Evolutionary conservation across 176 grass and related monocot species (phyloP), one percentile per base, ranked within the genome.

Genomic region (Oryza punctata): DNA sequence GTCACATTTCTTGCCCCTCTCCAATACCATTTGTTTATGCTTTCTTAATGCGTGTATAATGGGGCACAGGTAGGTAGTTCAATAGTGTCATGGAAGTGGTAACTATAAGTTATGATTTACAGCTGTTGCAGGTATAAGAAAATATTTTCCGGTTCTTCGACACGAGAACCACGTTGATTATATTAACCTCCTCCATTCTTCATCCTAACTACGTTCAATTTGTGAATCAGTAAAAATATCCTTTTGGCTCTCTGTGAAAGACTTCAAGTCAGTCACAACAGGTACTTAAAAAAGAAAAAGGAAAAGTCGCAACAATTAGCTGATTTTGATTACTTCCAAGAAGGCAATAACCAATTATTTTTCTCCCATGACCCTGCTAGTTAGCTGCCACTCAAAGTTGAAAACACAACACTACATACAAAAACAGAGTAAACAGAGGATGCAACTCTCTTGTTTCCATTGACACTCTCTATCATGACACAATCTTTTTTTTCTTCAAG

Each of bases 1-100:
- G 37, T 83, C 80, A 73, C 80, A 78, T 73, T 83, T 78, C 80
- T 88, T 73, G 57, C 33, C 66, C 14, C 23, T 83, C 25, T 7
- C 32, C 9, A 47, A 5, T 16, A 4, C 67, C 16, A 44, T 72
- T 72, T 66, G 13, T 78, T 26, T 44, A 32, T 38, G 9, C 59
- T 10, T 32, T 83, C 27, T 52, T 1, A 52, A 41, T 21, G 32
- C 43, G 7, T 4, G 28, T 28, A 50, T 41, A 23, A 12, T 65
- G 5, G 33, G 13, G 24, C 32, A 33, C 44, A 70, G 49, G 21
- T 64, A 28, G 66, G 44, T 78, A 72, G 73, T 30, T 88, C 67
- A 21, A 59, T 19, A 7, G 65, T 38, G 67, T 66, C 52, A 6
- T 78, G 52, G 6, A 49, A 81, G 38, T 63, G 72, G 47, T 25